These are phyloP conservation scores for Syncephalastrum monosporum DNA, from an alignment of 371 early-diverging fungal species.

Conservation along the genomic window DNA sequence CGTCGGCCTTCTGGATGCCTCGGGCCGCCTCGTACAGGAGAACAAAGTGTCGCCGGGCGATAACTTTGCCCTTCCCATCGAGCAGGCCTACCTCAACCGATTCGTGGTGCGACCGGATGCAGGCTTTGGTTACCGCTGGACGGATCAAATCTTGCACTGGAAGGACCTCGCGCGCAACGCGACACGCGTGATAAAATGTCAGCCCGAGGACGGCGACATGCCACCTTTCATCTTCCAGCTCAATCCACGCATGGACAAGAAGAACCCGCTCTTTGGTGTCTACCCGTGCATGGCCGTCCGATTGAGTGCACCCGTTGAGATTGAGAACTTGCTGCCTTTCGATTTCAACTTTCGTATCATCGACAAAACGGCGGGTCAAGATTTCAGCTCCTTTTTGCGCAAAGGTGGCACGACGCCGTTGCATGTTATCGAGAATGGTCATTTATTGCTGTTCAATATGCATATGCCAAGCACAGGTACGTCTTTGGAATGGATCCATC, in stretches of 20 bases:
- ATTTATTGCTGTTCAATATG: slow-evolving; percentile 77
- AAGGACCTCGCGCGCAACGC: slow-evolving; percentile 47
- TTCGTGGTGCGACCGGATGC: slow-evolving; percentile 84
- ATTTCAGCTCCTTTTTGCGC: slow-evolving; percentile 62
- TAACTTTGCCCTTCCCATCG: slow-evolving; percentile 83
- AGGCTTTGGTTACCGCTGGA: slow-evolving; percentile 83
- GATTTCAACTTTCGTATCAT: slow-evolving; percentile 76
- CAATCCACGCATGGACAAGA: slow-evolving; percentile 49
- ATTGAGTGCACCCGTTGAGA: slow-evolving; percentile 86
- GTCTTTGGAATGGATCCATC: background rate
- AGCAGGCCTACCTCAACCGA: slow-evolving; percentile 74
- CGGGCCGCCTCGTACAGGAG: slow-evolving; percentile 20
- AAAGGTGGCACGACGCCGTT: slow-evolving; percentile 78
- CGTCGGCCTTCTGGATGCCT: slow-evolving; percentile 70
- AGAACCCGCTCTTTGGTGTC: slow-evolving; percentile 52
- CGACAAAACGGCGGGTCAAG: slow-evolving; percentile 70
- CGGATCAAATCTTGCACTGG: slow-evolving; percentile 68
- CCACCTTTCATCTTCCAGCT: slow-evolving; percentile 79
- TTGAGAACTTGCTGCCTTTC: slow-evolving; percentile 95
- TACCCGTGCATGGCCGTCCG: slow-evolving; percentile 86
- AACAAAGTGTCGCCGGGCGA: slow-evolving; percentile 64
- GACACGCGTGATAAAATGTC: slow-evolving; percentile 25
- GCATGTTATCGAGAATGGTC: slow-evolving; percentile 84
- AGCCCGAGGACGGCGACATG: slow-evolving; percentile 47
- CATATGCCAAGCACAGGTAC: slow-evolving; percentile 71